Conservation (phyloP, 441 rosid species). For the Gossypium lobatum region DNA sequence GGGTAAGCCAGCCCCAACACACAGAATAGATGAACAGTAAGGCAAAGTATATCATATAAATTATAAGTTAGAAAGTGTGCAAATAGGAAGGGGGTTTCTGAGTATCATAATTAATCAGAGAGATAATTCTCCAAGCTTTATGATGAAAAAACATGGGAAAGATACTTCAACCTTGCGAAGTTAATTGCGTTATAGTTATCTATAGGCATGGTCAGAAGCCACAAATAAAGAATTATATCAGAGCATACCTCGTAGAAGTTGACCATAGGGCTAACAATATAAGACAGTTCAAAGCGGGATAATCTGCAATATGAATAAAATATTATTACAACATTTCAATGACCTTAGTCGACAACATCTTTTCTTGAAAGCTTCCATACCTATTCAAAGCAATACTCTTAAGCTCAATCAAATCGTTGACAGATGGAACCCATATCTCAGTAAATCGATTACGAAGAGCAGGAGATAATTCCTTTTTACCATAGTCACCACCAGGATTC, state of each 20-base stretch:
- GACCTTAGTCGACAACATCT: constrained; percentile 5
- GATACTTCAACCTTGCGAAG: background rate
- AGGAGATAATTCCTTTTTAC: constrained; percentile 97
- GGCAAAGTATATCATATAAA: background rate
- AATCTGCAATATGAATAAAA: constrained; percentile 37
- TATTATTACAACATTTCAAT: background rate
- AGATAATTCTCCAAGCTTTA: background rate
- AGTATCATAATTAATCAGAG: background rate
- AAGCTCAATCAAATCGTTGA: constrained; percentile 62
- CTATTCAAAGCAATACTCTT: constrained; percentile 65
- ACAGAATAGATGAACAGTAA: background rate
- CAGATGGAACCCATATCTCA: constrained; percentile 97
- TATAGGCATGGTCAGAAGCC: constrained; percentile 2
- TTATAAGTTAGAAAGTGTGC: background rate
- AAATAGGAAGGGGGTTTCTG: background rate
- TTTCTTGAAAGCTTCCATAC: constrained; percentile 31
- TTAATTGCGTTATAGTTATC: background rate
- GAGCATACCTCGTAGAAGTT: constrained; percentile 74
- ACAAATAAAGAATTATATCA: constrained; percentile 10
- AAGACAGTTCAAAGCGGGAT: constrained; percentile 35
- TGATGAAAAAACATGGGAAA: background rate
- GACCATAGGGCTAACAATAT: constrained; percentile 58
- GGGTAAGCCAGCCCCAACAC: background rate
- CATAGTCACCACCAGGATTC: constrained; percentile 99
- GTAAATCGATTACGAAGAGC: constrained; percentile 98